Conservation (phyloP, 371 early-diverging fungal species). For the Synchytrium microbalum region DNA sequence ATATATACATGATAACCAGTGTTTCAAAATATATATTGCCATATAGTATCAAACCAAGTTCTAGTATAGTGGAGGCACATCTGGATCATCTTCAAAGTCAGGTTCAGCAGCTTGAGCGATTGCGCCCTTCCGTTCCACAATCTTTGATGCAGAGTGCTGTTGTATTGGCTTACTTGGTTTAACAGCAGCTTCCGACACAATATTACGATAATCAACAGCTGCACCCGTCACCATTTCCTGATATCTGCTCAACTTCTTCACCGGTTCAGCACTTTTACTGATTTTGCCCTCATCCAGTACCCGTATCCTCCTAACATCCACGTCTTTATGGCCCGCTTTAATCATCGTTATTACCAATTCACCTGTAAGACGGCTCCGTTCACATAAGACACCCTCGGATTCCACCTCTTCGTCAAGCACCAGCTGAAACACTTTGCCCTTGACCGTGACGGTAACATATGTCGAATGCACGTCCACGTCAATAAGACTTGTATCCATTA, state of each 20-base stretch:
- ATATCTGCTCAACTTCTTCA: neutral
- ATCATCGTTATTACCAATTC: constrained; percentile 34
- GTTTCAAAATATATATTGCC: too few species aligned
- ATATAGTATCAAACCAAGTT: too few species aligned
- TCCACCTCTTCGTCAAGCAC: constrained; percentile 27
- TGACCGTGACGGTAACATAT: constrained; percentile 29
- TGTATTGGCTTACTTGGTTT: neutral
- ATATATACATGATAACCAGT: too few species aligned
- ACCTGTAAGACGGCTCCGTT: constrained; percentile 35
- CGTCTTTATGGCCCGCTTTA: constrained; percentile 1
- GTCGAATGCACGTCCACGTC: constrained; percentile 36
- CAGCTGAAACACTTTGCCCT: constrained; percentile 40
- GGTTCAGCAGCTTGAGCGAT: neutral
- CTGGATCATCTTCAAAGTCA: constrained; percentile 40
- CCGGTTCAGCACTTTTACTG: neutral
- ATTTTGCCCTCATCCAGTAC: neutral
- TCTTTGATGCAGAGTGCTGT: constrained; percentile 4
- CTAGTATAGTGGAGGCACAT: constrained; percentile 36
- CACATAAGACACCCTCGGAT: constrained; percentile 21
- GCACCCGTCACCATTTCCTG: constrained; percentile 4
- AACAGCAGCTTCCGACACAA: neutral
- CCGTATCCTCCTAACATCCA: neutral
- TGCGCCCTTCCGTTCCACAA: neutral
- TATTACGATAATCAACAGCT: constrained; percentile 1
- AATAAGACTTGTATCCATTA: constrained; percentile 37